Percentiles rank a stretch among this genome's conserved stretches.
phyloP scores from a whole-genome alignment of 768 basidiomycete genomes.

The Naganishia onofrii region DNA sequence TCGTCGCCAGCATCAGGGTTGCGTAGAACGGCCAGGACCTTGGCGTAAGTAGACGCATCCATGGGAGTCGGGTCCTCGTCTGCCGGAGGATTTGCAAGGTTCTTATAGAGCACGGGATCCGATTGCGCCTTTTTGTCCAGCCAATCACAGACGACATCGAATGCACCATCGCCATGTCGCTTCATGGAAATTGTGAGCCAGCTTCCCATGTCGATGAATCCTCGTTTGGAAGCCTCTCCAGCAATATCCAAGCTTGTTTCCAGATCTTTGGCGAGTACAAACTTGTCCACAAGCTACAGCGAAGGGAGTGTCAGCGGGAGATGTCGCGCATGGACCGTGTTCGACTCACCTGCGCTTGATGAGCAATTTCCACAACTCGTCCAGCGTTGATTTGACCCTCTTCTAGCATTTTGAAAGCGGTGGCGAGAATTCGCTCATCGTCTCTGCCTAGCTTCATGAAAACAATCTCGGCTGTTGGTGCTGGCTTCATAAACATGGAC shows the following conservation, averaged over 20 bases:
- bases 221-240: slow-evolving; percentile 83
- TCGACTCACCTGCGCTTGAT: slow-evolving; percentile 71
- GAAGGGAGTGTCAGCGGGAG: neutral
- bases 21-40: slow-evolving; percentile 84
- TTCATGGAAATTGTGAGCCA: slow-evolving; percentile 89
- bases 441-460: slow-evolving; percentile 97
- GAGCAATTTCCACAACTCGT: slow-evolving; percentile 88
- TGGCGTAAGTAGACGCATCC: slow-evolving; percentile 63
- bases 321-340: slow-evolving; percentile 54
- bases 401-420: slow-evolving; percentile 86
- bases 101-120: slow-evolving; percentile 75
- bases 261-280: slow-evolving; percentile 84
- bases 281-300: slow-evolving; percentile 66
- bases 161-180: slow-evolving; percentile 76
- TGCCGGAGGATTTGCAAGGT: slow-evolving; percentile 53
- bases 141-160: slow-evolving; percentile 81
- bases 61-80: slow-evolving; percentile 45
- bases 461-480: slow-evolving; percentile 92
- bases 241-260: slow-evolving; percentile 89
- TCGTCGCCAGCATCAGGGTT: slow-evolving; percentile 73
- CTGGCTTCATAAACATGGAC: slow-evolving; percentile 83
- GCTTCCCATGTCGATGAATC: slow-evolving; percentile 92
- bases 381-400: slow-evolving; percentile 91
- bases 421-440: slow-evolving; percentile 76
- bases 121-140: slow-evolving; percentile 70